Base-by-base conservation (phyloP, 495 filamentous ascomycete species). In the Stereocaulon alpinum region DNA sequence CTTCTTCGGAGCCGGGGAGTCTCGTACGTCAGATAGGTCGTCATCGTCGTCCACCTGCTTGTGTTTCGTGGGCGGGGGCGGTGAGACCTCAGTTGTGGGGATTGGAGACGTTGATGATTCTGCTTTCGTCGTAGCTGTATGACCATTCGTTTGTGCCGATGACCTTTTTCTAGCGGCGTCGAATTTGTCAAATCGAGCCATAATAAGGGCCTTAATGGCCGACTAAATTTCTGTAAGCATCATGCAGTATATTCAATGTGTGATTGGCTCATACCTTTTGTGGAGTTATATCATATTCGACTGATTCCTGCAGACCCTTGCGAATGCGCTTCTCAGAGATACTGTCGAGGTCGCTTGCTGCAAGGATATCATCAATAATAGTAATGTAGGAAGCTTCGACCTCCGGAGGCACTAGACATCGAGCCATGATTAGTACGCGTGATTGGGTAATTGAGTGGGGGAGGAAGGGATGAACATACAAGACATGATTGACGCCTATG, bases 321-420 rank as follows among this genome's bases (percentile, higher is more conserved):
- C 93, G 87, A 66, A 97, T 89, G 69, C 86, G 83, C 74, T 97
- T 97, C 63, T 89, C 87, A 29, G 93, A 94, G 60, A 98, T 86
- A 40, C 90, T 95, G 58, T 86, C 81, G 45, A 98, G 81, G 65
- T 98, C 90, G 62, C 88, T 87, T 30, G 77, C 78, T 15, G 79
- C 80, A 24, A 98, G 78, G 64, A 98, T 96, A n/a, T 75, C 80
- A 69, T 98, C 93, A 70, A 98, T 96, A 73, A 96, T 87, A 63
- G 80, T 80, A 50, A 81, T 84, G 72, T 89, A 97, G 60, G 84
- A 75, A 40, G 78, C 75, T 71, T 80, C 77, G 64, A 82, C 76
- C 59, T 87, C 85, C 52, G 79, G 66, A n/a, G 83, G 79, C 61
- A 91, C 87, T 91, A 70, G 56, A 15, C 30, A 24, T 17, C 24